Evolutionary conservation across 129 eudicot genomes (phyloP).

Genomic region (Flaveria trinervia): DNA sequence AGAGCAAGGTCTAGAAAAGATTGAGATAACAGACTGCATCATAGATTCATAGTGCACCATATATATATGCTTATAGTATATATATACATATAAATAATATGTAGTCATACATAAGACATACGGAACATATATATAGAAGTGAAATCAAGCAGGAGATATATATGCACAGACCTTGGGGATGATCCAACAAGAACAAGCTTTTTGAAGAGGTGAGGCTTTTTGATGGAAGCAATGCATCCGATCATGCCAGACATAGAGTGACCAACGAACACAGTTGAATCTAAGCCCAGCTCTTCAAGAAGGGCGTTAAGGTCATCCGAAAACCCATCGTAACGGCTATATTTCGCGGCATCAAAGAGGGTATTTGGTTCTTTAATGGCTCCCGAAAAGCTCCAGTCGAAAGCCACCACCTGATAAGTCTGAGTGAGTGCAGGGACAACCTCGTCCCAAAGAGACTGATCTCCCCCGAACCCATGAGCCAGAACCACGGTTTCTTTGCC

Average conservation of each 20-base stretch:
- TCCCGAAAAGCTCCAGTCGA: constrained; percentile 89
- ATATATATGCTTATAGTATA: too few species aligned
- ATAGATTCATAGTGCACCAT: too few species aligned
- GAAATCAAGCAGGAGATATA: too few species aligned
- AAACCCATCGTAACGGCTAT: constrained; percentile 59
- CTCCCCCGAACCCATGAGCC: constrained; percentile 87
- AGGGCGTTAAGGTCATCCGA: constrained; percentile 66
- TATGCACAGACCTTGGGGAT: constrained; percentile 68
- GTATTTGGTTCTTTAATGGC: constrained; percentile 56
- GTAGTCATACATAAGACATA: background rate
- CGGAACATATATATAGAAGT: too few species aligned
- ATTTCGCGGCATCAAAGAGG: constrained; percentile 53
- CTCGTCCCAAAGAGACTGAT: constrained; percentile 86
- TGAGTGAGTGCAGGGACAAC: constrained; percentile 43
- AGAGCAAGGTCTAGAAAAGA: too few species aligned
- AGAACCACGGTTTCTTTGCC: constrained; percentile 62
- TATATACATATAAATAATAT: background rate
- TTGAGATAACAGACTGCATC: too few species aligned
- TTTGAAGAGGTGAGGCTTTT: constrained; percentile 73
- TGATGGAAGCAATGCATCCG: constrained; percentile 91
- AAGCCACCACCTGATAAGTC: constrained; percentile 49
- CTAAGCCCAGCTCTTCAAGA: constrained; percentile 63
- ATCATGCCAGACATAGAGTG: constrained; percentile 97
- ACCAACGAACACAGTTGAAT: constrained; percentile 58
- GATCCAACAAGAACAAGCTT: constrained; percentile 70